These are phyloP conservation scores for Aphanomyces astaci DNA, from an alignment of 352 stramenopile genomes.

Conservation along the genomic window DNA sequence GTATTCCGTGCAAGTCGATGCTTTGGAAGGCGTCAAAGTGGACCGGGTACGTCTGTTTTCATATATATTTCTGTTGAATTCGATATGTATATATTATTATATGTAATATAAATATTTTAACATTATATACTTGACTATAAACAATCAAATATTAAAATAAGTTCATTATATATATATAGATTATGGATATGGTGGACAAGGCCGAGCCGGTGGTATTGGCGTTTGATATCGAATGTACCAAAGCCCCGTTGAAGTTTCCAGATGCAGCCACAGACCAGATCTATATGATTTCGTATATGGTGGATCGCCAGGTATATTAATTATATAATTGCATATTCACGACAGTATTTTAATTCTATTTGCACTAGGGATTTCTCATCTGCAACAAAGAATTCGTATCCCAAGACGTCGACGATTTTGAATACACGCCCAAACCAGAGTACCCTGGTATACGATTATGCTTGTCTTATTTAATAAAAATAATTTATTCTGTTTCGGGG, in stretches of 20 bases:
- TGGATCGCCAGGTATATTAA: slow-evolving; percentile 66
- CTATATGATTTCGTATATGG: slow-evolving; percentile 99
- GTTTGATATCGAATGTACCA: slow-evolving; percentile 99
- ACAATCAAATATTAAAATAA: no score
- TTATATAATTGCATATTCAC: background rate
- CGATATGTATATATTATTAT: no score
- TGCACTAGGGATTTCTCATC: slow-evolving; percentile 91
- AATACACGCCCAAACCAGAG: slow-evolving; percentile 96
- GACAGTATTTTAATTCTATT: background rate
- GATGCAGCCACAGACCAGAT: slow-evolving; percentile 92
- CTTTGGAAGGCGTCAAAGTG: background rate
- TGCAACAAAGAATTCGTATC: slow-evolving; percentile 95
- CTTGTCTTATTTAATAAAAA: no score
- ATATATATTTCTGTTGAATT: background rate
- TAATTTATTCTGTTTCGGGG: slow-evolving; percentile 33
- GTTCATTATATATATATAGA: background rate
- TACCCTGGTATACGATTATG: slow-evolving; percentile 60
- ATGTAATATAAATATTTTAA: no score
- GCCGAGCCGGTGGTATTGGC: slow-evolving; percentile 92
- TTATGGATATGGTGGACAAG: slow-evolving; percentile 87
- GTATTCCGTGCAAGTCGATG: slow-evolving; percentile 90
- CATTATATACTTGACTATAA: no score
- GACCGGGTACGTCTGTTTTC: background rate
- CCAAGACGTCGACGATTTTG: slow-evolving; percentile 97
- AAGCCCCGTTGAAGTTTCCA: slow-evolving; percentile 98